These are phyloP conservation scores for Mucor velutinosus DNA, from an alignment of 371 early-diverging fungal species.

Conservation along the genomic window DNA sequence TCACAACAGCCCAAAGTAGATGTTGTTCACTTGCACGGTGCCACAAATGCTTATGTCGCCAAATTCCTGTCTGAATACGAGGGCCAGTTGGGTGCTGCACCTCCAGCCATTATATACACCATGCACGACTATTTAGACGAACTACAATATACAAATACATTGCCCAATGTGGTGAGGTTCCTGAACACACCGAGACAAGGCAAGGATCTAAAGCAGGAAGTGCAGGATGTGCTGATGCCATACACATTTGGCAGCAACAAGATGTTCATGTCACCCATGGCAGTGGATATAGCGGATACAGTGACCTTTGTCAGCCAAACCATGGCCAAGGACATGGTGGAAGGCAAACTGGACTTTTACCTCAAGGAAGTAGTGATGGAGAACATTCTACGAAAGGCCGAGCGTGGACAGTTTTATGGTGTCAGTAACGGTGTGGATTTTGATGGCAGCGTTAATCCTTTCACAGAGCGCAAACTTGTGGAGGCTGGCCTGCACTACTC, in stretches of 20 bases:
- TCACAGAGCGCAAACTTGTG: slow-evolving; percentile 42
- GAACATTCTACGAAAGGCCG: slow-evolving; percentile 52
- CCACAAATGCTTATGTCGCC: slow-evolving; percentile 62
- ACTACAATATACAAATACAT: slow-evolving; percentile 56
- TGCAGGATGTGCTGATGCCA: slow-evolving; percentile 16
- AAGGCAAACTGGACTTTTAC: slow-evolving; percentile 60
- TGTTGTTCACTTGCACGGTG: slow-evolving; percentile 67
- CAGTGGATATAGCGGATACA: slow-evolving; percentile 58
- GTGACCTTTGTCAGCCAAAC: slow-evolving; percentile 64
- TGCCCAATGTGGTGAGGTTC: slow-evolving; percentile 57
- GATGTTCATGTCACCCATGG: slow-evolving; percentile 60
- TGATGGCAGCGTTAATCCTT: slow-evolving; percentile 51
- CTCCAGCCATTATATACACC: slow-evolving; percentile 66
- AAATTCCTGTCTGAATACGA: slow-evolving; percentile 36
- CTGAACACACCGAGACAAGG: slow-evolving; percentile 20
- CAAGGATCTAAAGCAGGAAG: slow-evolving; percentile 4
- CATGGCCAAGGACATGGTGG: slow-evolving; percentile 64
- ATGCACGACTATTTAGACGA: slow-evolving; percentile 69
- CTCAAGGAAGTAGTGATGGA: slow-evolving; percentile 66
- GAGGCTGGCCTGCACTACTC: slow-evolving; percentile 46
- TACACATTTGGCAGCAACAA: slow-evolving; percentile 53
- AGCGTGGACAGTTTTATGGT: slow-evolving; percentile 56
- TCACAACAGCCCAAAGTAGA: slow-evolving; percentile 42
- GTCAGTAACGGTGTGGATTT: slow-evolving; percentile 68
- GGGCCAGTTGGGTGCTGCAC: slow-evolving; percentile 36